A percentile compares a stretch with the other conserved stretches of the same genome.
phyloP scores from a whole-genome alignment of 768 basidiomycete species.

The Crepidotus variabilis region DNA sequence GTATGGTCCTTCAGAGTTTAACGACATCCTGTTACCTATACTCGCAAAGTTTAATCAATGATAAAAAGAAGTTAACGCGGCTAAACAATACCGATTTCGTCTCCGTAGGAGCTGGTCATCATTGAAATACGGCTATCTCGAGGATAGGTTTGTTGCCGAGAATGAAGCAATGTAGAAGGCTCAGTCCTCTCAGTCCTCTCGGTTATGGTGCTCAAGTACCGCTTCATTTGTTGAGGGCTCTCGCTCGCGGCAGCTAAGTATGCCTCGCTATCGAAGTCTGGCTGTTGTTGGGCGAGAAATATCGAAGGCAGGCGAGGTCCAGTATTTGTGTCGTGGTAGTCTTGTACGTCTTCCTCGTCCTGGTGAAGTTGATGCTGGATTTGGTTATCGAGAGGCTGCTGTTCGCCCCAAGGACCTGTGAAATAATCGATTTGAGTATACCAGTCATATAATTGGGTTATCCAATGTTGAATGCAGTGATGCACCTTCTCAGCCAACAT shows the following conservation, averaged over 20 bases:
- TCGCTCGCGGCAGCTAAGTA: constrained; percentile 21
- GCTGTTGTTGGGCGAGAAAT: constrained; percentile 54
- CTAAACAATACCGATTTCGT: constrained; percentile 45
- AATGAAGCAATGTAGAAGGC: constrained; percentile 45
- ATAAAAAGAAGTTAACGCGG: background rate
- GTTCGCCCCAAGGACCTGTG: constrained; percentile 7
- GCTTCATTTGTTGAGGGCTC: constrained; percentile 21
- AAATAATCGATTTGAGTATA: background rate
- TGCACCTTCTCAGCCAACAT: constrained; percentile 57
- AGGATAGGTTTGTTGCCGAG: constrained; percentile 34
- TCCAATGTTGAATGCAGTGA: constrained; percentile 21
- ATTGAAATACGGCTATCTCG: constrained; percentile 38
- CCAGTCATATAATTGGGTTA: background rate
- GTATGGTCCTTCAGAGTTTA: constrained; percentile 1
- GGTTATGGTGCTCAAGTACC: constrained; percentile 58
- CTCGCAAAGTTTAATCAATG: background rate
- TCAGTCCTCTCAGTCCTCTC: constrained; percentile 68
- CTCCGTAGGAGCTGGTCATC: constrained; percentile 60
- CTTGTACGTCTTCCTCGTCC: constrained; percentile 18
- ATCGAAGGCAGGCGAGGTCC: constrained; percentile 58
- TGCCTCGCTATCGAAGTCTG: constrained; percentile 30
- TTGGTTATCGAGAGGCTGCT: constrained; percentile 7
- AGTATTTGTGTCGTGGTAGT: constrained; percentile 21
- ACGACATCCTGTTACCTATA: constrained; percentile 9
- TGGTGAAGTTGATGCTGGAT: constrained; percentile 11